Conservation (phyloP, 192 early-diverging fungal genomes). For the Gonapodya prolifera region DNA sequence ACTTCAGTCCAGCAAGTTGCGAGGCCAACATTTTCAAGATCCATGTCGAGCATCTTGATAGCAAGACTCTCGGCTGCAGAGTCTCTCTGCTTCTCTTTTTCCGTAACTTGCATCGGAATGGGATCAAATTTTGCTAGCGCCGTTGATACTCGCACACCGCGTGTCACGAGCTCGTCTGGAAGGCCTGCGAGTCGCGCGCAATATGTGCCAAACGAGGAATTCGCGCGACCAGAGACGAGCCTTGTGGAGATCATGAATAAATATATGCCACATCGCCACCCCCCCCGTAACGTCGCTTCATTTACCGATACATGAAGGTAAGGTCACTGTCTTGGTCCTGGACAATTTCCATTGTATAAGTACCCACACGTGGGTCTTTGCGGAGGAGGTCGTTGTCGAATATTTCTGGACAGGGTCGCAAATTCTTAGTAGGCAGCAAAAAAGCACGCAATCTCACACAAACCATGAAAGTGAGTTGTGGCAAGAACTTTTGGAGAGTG, state of each 20-base stretch:
- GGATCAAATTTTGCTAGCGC: background rate
- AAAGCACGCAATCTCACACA: background rate
- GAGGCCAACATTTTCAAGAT: background rate
- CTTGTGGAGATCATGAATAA: conserved; percentile 11
- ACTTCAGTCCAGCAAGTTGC: background rate
- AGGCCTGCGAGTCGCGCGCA: conserved; percentile 34
- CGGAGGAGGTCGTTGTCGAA: conserved; percentile 31
- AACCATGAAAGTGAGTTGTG: conserved; percentile 82
- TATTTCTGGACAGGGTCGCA: conserved; percentile 23
- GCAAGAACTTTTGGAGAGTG: conserved; percentile 57
- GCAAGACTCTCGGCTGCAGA: background rate
- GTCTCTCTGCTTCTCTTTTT: background rate
- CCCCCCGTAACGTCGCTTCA: background rate
- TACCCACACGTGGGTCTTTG: conserved; percentile 18
- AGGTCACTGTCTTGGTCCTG: conserved; percentile 24
- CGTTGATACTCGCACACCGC: conserved; percentile 11
- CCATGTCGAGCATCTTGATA: background rate
- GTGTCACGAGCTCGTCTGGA: conserved; percentile 13
- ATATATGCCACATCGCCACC: background rate
- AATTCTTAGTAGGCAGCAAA: background rate
- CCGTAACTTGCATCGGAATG: background rate
- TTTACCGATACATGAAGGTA: conserved; percentile 49
- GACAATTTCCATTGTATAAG: conserved; percentile 47
- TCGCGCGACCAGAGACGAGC: conserved; percentile 20
- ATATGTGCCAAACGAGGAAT: conserved; percentile 25